A percentile compares a stretch with the other conserved stretches of the same genome.
phyloP scores from a whole-genome alignment of 1,284 basidiomycete genomes.

The Rhodotorula sp. region DNA sequence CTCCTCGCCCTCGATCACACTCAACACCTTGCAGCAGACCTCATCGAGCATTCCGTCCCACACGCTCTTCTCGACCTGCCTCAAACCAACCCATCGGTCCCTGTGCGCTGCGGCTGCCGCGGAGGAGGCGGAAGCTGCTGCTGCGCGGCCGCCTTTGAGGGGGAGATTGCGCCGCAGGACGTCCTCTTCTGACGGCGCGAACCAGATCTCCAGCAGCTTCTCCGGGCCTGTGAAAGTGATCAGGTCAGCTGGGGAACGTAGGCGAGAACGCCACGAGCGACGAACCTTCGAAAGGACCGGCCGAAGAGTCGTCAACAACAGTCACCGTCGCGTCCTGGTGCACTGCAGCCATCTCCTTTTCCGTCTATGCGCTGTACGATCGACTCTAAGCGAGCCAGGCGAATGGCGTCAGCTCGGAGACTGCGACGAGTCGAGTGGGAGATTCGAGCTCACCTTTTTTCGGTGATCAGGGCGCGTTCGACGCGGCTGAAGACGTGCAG shows the following conservation, averaged over 20 bases:
- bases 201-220: slow-evolving; percentile 98
- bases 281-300: slow-evolving; percentile 33
- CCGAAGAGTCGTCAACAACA: slow-evolving; percentile 36
- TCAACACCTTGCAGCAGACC: slow-evolving; percentile 95
- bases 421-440: no score
- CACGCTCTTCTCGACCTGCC: slow-evolving; percentile 68
- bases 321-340: slow-evolving; percentile 8
- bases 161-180: slow-evolving; percentile 49
- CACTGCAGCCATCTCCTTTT: not conserved
- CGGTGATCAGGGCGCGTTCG: no score
- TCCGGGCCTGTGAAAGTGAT: slow-evolving; percentile 59
- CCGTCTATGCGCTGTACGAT: not conserved
- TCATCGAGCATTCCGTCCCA: slow-evolving; percentile 99
- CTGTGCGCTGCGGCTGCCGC: slow-evolving; percentile 13
- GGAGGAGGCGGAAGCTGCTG: not conserved
- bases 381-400: not conserved
- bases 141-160: slow-evolving; percentile 33
- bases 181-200: slow-evolving; percentile 69
- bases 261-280: not conserved
- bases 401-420: no score
- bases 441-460: no score
- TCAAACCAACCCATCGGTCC: slow-evolving; percentile 59
- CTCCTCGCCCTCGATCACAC: slow-evolving; percentile 77
- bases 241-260: not conserved
- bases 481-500: not conserved